These are phyloP conservation scores for Epichloe hybrida DNA, from an alignment of 2,329 filamentous ascomycete genomes.

Conservation along the genomic window DNA sequence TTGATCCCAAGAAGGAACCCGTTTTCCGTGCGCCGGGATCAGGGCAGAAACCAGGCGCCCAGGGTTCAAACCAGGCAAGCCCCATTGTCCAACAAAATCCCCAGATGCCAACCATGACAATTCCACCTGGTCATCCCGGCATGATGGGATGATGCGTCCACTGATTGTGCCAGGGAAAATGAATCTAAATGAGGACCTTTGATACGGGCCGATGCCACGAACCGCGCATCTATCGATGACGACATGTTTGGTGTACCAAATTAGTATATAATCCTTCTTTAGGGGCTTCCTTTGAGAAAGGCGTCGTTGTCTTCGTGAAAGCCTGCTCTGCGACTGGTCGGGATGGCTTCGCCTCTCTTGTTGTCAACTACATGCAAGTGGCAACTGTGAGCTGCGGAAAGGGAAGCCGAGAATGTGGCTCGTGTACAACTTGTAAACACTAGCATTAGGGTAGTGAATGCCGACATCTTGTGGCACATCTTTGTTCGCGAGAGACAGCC, in stretches of 20 bases:
- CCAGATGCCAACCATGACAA: constrained; percentile 22
- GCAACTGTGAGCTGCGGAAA: background rate
- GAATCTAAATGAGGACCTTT: background rate
- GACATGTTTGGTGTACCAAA: background rate
- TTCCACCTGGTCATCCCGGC: constrained; percentile 17
- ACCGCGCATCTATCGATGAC: background rate
- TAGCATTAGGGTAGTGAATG: background rate
- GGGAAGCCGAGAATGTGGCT: background rate
- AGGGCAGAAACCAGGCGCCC: constrained; percentile 16
- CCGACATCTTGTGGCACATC: too few relatives aligned
- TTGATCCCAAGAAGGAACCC: constrained; percentile 48
- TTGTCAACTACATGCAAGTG: background rate
- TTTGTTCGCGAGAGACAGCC: too few relatives aligned
- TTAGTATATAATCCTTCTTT: background rate
- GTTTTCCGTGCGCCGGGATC: constrained; percentile 18
- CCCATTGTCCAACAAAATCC: constrained; percentile 21
- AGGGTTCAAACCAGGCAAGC: constrained; percentile 19
- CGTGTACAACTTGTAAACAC: background rate
- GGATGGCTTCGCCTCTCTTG: background rate
- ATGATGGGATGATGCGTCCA: constrained; percentile 8
- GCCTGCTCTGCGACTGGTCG: background rate
- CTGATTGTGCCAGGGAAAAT: background rate
- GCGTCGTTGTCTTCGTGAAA: background rate
- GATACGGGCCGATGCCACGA: background rate
- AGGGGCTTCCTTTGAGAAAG: background rate